phyloP scores from a whole-genome alignment of 371 early-diverging fungal species.

The Syncephalastrum racemosum region DNA sequence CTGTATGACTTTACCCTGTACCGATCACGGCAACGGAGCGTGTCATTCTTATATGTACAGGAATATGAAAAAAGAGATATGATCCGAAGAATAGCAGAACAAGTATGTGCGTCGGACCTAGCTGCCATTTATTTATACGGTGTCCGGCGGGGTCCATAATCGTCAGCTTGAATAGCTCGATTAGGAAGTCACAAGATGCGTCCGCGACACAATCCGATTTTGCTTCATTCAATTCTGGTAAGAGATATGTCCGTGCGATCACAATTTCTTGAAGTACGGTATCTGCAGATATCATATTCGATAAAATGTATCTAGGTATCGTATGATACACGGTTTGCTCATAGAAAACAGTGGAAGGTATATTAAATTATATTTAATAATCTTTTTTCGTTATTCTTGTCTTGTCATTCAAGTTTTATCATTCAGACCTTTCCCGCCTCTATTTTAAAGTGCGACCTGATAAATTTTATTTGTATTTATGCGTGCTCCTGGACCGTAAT shows the following conservation, averaged over 20 bases:
- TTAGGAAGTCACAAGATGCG: conserved; percentile 1
- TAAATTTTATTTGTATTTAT: too few relatives aligned
- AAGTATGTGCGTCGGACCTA: neutral
- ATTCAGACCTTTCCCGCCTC: neutral
- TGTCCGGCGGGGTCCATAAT: neutral
- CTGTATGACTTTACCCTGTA: conserved; percentile 17
- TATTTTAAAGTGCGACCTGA: too few relatives aligned
- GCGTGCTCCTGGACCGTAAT: too few relatives aligned
- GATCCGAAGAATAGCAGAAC: neutral
- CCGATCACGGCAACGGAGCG: conserved; percentile 21
- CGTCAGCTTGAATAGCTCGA: conserved; percentile 4
- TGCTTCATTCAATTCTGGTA: neutral
- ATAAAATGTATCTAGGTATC: too few relatives aligned
- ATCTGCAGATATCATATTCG: too few relatives aligned
- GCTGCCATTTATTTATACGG: neutral
- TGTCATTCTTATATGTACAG: neutral
- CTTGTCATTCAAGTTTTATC: too few relatives aligned
- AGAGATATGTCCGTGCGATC: neutral
- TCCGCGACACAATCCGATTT: neutral
- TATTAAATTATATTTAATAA: too few relatives aligned
- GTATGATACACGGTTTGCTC: too few relatives aligned
- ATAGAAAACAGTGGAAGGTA: too few relatives aligned
- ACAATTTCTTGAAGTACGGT: neutral
- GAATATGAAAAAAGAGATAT: conserved; percentile 1
- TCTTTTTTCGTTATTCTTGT: too few relatives aligned